Conservation (phyloP, 768 basidiomycete genomes). For the Hericium erinaceus region DNA sequence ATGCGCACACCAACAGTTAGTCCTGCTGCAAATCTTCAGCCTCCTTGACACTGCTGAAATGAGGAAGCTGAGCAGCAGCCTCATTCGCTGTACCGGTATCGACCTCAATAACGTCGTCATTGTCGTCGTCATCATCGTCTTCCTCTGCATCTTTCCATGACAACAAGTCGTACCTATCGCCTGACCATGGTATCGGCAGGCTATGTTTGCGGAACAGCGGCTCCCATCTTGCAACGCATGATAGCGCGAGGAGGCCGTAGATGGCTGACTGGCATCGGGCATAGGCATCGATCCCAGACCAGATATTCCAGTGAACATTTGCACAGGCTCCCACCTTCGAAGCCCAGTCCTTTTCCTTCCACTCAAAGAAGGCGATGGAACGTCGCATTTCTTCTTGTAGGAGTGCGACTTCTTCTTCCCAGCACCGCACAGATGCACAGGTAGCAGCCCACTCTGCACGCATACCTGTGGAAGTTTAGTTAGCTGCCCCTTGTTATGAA, state of each 20-base stretch:
- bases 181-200: background rate
- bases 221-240: background rate
- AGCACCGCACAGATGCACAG: constrained; percentile 3
- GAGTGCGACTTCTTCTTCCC: constrained; percentile 8
- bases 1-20: too few relatives aligned
- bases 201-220: background rate
- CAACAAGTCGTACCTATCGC: background rate
- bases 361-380: constrained; percentile 11
- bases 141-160: background rate
- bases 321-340: background rate
- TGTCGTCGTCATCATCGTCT: background rate
- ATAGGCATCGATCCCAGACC: constrained; percentile 6
- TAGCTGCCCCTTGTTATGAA: background rate
- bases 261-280: constrained; percentile 3
- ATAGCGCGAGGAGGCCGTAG: background rate
- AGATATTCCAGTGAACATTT: background rate
- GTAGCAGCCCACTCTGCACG: constrained; percentile 7
- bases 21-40: too few relatives aligned
- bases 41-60: too few relatives aligned
- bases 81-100: background rate
- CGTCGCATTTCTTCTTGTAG: constrained; percentile 23
- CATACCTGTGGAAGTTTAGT: constrained; percentile 1
- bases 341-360: constrained; percentile 9
- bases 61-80: too few relatives aligned
- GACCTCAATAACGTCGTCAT: background rate